Evolutionary conservation across 441 rosid genomes (phyloP), one percentile per base, ranked within the genome.

Genomic region (Biscutella laevigata): DNA sequence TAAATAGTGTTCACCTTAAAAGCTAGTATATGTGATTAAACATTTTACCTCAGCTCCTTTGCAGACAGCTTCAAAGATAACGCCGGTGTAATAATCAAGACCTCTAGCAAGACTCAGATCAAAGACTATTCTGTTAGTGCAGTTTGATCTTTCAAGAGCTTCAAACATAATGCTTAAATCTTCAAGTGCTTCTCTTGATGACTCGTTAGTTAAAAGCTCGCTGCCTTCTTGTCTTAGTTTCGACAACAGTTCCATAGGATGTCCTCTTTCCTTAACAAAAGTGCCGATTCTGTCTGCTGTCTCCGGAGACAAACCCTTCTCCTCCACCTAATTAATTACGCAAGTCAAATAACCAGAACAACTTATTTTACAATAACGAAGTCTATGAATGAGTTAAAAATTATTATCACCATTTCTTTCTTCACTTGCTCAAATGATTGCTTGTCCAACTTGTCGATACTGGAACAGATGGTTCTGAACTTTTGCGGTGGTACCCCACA

Each of bases 61-160:
- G 37, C 83, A 82, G 57, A 79, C 86, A 32, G 94, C 91, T 77
- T 88, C 98, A 65, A 71, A 92, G 61, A 88, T 82, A 32, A 92
- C 86, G 11, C 98, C 98, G 0, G 98, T 88, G 58, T 88, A 88
- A 77, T 88, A 92, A 74, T 88, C 94, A 50, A 92, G 98, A 40
- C 98, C 98, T 71, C 96, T 80, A 37, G 96, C 98, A 45, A 88
- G 87, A 67, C 98, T 92, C 61, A 92, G 77, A 66, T 92, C 96
- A 69, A 92, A 92, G 59, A 83, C 84, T 54, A 92, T 80, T 72
- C 73, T 88, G 64, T 79, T 66, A 57, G 73, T 78, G 66, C 95
- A 82, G 68, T 78, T 79, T 28, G 95, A 74, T 67, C 67, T 83
- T 12, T 82, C 84, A 11, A 92, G 71, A 57, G 95, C 95, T 57